Evolutionary conservation across 768 basidiomycete genomes (phyloP), one percentile per base, ranked within the genome.

Genomic region (Termitomyces bulborhizus): DNA sequence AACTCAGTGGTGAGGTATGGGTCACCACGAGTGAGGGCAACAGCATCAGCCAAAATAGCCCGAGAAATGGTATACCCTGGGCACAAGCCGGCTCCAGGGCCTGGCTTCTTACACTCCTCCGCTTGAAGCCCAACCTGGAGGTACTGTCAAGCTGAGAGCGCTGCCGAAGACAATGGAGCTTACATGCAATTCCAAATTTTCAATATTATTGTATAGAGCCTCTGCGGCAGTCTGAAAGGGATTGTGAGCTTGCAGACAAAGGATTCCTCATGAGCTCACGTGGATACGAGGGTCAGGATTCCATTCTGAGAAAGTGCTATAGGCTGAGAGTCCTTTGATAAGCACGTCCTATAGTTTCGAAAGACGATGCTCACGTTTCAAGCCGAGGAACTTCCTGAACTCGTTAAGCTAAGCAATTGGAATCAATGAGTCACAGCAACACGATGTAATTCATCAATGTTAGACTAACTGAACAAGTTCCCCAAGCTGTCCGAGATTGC

Each of bases 41-140:
- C 84, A 1, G 89, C 90, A 65, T 91, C 89, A 11, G 84, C 76
- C 13, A 94, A 74, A 59, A 94, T 93, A n/a, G 89, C 87, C 43
- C 91, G 77, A 6, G 89, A 89, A 59, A 90, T 86, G 4, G 91
- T 92, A 71, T 84, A 91, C 27, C 89, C 88, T 4, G 89, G 89
- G 66, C 89, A 91, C 4, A 92, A 65, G 11, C 90, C 90, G 6
- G 87, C 84, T 6, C 89, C 91, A 1, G 82, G 78, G 24, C 75
- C 74, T 6, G 83, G 79, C 2, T 62, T 57, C 64, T 91, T 92
- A 2, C 86, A 64, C 61, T 90, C 75, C 66, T 93, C 90, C 5
- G 87, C 86, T 70, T 85, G 84, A 31, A 88, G 68, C 9, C 86
- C 86, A 31, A 83, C 79, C 80, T 82, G 16, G 29, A 47, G 47